These are phyloP conservation scores for Russula dissimulans DNA, from an alignment of 768 basidiomycete species.

Conservation along the genomic window DNA sequence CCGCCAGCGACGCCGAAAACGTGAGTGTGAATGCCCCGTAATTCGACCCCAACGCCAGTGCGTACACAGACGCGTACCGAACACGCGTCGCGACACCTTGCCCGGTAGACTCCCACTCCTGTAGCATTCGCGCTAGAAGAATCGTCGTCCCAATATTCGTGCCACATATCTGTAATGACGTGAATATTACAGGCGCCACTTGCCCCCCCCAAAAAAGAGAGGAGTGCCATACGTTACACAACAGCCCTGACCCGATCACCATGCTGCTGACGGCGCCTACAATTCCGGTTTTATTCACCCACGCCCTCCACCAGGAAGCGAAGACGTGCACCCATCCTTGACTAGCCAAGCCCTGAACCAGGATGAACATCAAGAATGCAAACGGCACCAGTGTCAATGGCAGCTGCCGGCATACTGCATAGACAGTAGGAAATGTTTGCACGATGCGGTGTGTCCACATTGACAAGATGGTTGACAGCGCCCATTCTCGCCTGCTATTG, in stretches of 20 bases:
- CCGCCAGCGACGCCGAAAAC: conserved; percentile 82
- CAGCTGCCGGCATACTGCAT: conserved; percentile 53
- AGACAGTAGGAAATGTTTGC: conserved; percentile 58
- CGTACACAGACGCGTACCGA: conserved; percentile 25
- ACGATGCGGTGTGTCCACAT: conserved; percentile 18
- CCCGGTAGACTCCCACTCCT: conserved; percentile 28
- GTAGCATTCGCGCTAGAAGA: conserved; percentile 72
- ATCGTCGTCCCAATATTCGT: conserved; percentile 93
- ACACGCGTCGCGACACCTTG: conserved; percentile 4
- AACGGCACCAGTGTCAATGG: conserved; percentile 84
- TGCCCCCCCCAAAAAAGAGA: neutral
- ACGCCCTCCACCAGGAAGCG: conserved; percentile 50
- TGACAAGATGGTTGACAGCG: conserved; percentile 8
- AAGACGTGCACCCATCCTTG: conserved; percentile 88
- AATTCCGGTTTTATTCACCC: conserved; percentile 30
- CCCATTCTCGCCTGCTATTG: conserved; percentile 1
- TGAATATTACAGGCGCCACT: neutral
- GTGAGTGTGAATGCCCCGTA: conserved; percentile 87
- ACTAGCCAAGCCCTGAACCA: conserved; percentile 73
- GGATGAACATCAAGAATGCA: conserved; percentile 89
- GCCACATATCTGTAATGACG: conserved; percentile 43
- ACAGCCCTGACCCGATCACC: conserved; percentile 59
- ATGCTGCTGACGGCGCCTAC: conserved; percentile 39
- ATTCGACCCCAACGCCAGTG: conserved; percentile 81
- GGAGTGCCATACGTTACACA: conserved; percentile 49